phyloP scores from a whole-genome alignment of 139 green algal genomes.

The Chlorella vulgaris region DNA sequence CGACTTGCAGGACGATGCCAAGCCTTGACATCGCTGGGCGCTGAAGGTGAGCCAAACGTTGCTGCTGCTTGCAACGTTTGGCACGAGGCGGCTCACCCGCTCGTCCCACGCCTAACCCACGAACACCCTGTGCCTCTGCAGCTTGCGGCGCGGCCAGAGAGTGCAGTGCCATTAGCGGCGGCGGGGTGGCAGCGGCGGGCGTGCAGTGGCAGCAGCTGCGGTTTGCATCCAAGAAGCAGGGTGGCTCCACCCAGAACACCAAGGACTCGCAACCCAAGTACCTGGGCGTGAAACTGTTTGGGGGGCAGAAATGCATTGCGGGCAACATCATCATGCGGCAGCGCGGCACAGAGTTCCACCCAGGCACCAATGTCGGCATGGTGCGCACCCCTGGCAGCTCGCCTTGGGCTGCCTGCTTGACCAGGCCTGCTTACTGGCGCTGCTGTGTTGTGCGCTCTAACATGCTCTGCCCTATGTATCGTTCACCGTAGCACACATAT shows the following conservation, averaged over 20 bases:
- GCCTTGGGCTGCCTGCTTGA: neutral
- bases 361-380: conserved; percentile 85
- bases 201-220: conserved; percentile 32
- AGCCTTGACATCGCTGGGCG: neutral
- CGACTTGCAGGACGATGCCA: neutral
- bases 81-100: neutral
- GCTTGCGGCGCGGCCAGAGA: neutral
- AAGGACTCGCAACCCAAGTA: conserved; percentile 85
- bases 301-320: conserved; percentile 74
- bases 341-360: conserved; percentile 88
- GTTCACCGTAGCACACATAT: too few species aligned
- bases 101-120: neutral
- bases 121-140: too few species aligned
- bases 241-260: conserved; percentile 84
- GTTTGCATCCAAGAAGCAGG: conserved; percentile 80
- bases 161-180: conserved; percentile 1
- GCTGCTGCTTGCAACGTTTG: neutral
- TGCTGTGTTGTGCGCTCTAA: neutral
- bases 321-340: conserved; percentile 95
- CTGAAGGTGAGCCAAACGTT: neutral
- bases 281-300: conserved; percentile 90
- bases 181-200: neutral
- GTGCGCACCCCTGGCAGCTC: conserved; percentile 35
- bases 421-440: too few species aligned
- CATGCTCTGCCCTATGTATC: neutral